Conservation (phyloP, 192 early-diverging fungal species). For the Gaertneriomyces semiglobifer region DNA sequence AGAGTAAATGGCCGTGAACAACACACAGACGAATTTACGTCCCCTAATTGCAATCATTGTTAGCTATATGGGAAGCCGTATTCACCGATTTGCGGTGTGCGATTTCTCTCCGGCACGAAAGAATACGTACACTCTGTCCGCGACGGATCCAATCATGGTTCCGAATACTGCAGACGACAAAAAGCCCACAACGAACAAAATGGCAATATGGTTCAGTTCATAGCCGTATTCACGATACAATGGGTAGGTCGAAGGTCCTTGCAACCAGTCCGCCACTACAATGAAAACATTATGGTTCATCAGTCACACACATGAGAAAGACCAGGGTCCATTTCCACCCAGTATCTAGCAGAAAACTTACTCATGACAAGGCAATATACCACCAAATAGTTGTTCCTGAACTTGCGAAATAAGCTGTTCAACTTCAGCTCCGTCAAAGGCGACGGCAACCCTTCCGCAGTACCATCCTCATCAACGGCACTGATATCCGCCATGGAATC, state of each 20-base stretch:
- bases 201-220: constrained; percentile 55
- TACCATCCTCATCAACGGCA: not conserved
- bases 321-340: not conserved
- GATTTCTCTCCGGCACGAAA: not conserved
- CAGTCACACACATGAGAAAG: not conserved
- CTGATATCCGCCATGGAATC: not conserved
- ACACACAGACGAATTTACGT: constrained; percentile 34
- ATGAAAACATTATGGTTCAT: not conserved
- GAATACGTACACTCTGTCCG: constrained; percentile 58
- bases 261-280: constrained; percentile 38
- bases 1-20: constrained; percentile 38
- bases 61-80: not conserved
- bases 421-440: constrained; percentile 8
- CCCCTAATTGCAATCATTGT: constrained; percentile 27
- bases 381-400: constrained; percentile 52
- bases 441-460: constrained; percentile 6
- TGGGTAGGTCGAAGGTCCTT: constrained; percentile 60
- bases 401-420: constrained; percentile 29
- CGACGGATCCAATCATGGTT: constrained; percentile 65
- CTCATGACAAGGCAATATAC: constrained; percentile 54
- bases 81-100: not conserved
- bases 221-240: constrained; percentile 62
- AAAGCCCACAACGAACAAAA: constrained; percentile 72
- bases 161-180: constrained; percentile 67
- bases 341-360: constrained; percentile 23